Evolutionary conservation across 1,139 yeast species (phyloP).

Genomic region (Scheffersomyces segobiensis): DNA sequence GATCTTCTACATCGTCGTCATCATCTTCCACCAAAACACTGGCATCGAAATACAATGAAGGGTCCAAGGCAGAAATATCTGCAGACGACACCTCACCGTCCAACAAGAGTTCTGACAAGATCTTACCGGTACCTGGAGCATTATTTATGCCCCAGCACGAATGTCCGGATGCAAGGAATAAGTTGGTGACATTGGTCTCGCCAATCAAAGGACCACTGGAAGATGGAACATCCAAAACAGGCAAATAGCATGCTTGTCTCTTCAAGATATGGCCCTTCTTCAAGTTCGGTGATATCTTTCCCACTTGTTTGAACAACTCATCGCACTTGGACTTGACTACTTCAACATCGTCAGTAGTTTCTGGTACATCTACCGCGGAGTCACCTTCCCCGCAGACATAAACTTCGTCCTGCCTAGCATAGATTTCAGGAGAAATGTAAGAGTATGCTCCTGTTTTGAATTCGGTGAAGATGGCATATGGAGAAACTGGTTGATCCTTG

Average conservation of each 20-base stretch:
- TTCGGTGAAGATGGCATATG: conserved; percentile 94
- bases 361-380: conserved; percentile 86
- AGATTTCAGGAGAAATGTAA: conserved; percentile 87
- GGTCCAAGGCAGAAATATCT: conserved; percentile 78
- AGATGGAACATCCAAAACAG: conserved; percentile 89
- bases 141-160: conserved; percentile 99
- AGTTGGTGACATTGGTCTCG: conserved; percentile 78
- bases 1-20: conserved; percentile 26
- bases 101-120: conserved; percentile 81
- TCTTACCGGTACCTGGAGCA: conserved; percentile 94
- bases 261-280: conserved; percentile 75
- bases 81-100: conserved; percentile 86
- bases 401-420: conserved; percentile 93
- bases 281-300: conserved; percentile 71
- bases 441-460: conserved; percentile 63
- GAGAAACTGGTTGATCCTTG: conserved; percentile 68
- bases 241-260: conserved; percentile 93
- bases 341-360: conserved; percentile 89
- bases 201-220: conserved; percentile 94
- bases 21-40: conserved; percentile 46
- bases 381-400: conserved; percentile 98
- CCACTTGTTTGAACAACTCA: conserved; percentile 78
- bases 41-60: conserved; percentile 83
- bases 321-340: conserved; percentile 88
- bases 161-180: conserved; percentile 88